These are phyloP conservation scores for Rehmannia glutinosa DNA, from an alignment of 257 asterid species.

Conservation along the genomic window DNA sequence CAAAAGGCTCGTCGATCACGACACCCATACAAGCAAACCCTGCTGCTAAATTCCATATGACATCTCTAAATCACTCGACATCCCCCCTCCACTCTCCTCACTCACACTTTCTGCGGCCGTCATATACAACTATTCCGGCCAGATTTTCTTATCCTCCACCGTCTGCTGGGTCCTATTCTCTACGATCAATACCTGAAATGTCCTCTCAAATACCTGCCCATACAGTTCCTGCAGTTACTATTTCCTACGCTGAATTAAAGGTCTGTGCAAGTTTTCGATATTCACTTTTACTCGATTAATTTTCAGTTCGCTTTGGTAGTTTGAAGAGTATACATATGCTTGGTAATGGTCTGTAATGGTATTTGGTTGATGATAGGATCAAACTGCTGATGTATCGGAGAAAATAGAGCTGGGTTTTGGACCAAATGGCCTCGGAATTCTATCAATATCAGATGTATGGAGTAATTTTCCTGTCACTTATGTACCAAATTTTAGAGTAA, in stretches of 20 bases:
- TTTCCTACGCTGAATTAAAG: slow-evolving; percentile 60
- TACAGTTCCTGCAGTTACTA: slow-evolving; percentile 45
- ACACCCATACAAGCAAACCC: too few species aligned
- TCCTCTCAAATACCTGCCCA: slow-evolving; percentile 32
- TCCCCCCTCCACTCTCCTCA: slow-evolving; percentile 1
- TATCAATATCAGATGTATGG: slow-evolving; percentile 69
- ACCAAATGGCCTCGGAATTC: slow-evolving; percentile 74
- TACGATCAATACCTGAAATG: slow-evolving; percentile 24
- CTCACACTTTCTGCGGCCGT: slow-evolving; percentile 15
- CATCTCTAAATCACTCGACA: slow-evolving; percentile 9
- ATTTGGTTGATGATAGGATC: too few species aligned
- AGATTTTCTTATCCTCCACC: slow-evolving; percentile 11
- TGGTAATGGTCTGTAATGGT: too few species aligned
- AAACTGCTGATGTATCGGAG: slow-evolving; percentile 50
- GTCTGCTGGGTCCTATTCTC: slow-evolving; percentile 2
- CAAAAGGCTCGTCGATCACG: too few species aligned
- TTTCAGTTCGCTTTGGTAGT: too few species aligned
- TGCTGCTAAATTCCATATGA: too few species aligned
- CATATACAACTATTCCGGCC: neutral
- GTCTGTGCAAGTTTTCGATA: too few species aligned
- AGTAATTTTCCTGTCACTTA: too few species aligned
- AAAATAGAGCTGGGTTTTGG: slow-evolving; percentile 87
- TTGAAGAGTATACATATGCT: too few species aligned
- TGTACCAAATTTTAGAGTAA: too few species aligned
- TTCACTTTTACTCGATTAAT: too few species aligned